A percentile compares a stretch with the other conserved stretches of the same genome.
phyloP scores from a whole-genome alignment of 2,329 filamentous ascomycete species.

The Cryphonectria parasitica region DNA sequence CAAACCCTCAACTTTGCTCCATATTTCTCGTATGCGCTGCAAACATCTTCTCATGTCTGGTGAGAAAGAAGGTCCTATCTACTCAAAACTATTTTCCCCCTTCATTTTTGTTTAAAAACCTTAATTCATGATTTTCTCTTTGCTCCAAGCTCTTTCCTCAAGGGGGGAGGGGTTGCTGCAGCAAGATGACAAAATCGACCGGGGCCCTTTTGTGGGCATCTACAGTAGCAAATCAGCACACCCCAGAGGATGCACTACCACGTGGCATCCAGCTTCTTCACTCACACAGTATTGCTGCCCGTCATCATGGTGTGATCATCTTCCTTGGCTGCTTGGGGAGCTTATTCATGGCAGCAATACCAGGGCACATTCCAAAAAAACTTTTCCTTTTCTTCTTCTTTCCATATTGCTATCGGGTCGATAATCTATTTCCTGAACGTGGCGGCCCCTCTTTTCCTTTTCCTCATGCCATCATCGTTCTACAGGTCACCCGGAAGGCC shows the following conservation, averaged over 20 bases:
- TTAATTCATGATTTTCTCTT: neutral
- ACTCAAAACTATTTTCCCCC: neutral
- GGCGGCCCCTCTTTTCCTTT: neutral
- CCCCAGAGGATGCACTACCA: slow-evolving; percentile 8
- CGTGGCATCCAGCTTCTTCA: slow-evolving; percentile 3
- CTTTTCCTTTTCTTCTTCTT: neutral
- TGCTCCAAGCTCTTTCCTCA: neutral
- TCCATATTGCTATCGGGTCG: neutral
- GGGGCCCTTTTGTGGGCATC: neutral
- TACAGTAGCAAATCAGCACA: neutral
- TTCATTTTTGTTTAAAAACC: neutral
- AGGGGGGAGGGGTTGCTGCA: neutral
- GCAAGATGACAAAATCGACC: neutral
- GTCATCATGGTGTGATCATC: neutral
- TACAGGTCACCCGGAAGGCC: neutral
- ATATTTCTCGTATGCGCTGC: neutral
- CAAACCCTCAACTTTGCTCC: neutral
- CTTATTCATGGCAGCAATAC: neutral
- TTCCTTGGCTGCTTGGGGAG: neutral
- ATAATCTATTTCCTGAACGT: neutral
- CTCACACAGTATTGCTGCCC: neutral
- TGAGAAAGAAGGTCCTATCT: neutral
- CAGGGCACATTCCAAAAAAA: neutral
- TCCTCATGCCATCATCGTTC: neutral
- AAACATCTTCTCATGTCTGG: neutral